Conservation (phyloP, 768 basidiomycete genomes). For the Leccinum variicolor region DNA sequence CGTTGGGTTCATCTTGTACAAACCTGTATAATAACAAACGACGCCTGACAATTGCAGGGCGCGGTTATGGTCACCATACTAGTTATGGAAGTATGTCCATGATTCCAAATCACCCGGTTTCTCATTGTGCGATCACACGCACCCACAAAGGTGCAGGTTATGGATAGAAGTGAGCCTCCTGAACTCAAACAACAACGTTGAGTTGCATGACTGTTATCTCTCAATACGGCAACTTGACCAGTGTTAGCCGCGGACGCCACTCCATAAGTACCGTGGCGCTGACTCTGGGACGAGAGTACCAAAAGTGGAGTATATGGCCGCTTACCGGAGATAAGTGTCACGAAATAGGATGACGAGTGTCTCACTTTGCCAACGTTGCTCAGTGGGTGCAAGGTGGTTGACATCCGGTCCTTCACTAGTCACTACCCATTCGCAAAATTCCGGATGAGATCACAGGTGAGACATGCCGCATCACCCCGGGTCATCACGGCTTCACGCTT, state of each 20-base stretch:
- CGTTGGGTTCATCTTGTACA: not conserved
- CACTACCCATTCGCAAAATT: not conserved
- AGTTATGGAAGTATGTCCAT: not conserved
- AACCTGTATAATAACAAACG: slow-evolving; percentile 1
- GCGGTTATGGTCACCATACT: not conserved
- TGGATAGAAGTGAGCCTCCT: not conserved
- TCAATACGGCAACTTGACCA: not conserved
- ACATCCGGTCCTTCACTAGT: not conserved
- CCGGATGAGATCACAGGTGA: slow-evolving; percentile 13
- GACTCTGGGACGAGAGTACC: not conserved
- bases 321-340: slow-evolving; percentile 6
- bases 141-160: not conserved
- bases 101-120: not conserved
- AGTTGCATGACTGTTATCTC: not conserved
- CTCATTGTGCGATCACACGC: not conserved
- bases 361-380: slow-evolving; percentile 15
- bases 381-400: not conserved
- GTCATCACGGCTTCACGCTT: not conserved
- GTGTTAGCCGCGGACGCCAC: not conserved
- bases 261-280: not conserved
- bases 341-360: slow-evolving; percentile 12
- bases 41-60: not conserved
- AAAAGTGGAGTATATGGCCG: not conserved
- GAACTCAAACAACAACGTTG: slow-evolving; percentile 6
- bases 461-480: slow-evolving; percentile 5